Evolutionary conservation across 2,329 filamentous ascomycete species (phyloP).

Genomic region (Gremmenia infestans): DNA sequence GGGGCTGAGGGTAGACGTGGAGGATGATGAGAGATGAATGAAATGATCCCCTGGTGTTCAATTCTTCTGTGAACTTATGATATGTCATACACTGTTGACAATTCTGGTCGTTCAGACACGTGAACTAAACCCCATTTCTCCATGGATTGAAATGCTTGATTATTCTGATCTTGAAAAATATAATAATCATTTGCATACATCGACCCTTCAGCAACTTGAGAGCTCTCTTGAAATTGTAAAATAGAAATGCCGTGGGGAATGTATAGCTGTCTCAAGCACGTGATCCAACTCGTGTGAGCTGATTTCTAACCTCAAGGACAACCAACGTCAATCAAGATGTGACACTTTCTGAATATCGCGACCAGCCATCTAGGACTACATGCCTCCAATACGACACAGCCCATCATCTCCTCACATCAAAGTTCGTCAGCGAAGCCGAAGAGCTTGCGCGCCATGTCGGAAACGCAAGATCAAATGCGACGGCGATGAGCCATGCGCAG

Average conservation of each 20-base stretch:
- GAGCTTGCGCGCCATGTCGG: conserved; percentile 23
- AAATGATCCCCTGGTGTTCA: conserved; percentile 12
- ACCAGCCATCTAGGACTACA: not conserved
- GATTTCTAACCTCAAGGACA: no score
- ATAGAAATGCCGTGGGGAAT: no score
- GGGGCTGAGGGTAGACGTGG: conserved; percentile 3
- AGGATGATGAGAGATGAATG: conserved; percentile 14
- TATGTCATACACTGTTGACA: not conserved
- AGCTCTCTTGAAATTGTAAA: no score
- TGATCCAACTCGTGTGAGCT: no score
- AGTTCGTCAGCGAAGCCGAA: conserved; percentile 14
- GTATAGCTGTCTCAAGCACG: no score
- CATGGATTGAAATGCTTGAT: no score
- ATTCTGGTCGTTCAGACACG: not conserved
- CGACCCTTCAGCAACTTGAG: no score
- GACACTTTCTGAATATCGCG: not conserved
- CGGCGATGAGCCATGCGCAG: conserved; percentile 16
- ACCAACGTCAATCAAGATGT: not conserved
- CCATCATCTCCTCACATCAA: not conserved
- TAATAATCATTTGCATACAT: no score
- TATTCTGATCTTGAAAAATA: no score
- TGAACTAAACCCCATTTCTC: no score
- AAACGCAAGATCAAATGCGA: conserved; percentile 26
- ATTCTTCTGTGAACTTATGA: not conserved
- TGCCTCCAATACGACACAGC: not conserved